Evolutionary conservation across 116 monocot species (phyloP).

Genomic region (Dioscorea cayenensis): DNA sequence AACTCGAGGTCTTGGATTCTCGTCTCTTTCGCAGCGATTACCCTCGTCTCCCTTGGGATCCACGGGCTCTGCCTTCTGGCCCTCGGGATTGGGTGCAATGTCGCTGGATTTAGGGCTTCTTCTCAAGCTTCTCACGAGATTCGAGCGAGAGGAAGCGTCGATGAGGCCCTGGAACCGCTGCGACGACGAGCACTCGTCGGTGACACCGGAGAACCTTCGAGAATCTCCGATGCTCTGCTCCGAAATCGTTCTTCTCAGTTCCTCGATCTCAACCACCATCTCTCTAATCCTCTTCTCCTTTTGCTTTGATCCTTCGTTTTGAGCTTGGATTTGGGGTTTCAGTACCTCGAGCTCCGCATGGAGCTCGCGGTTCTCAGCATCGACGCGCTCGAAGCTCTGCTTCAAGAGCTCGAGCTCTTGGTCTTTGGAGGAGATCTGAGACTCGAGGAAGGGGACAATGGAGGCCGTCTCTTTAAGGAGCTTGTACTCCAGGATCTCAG

Average conservation of each 20-base stretch:
- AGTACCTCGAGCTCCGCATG: constrained; percentile 31
- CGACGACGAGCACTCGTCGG: constrained; percentile 45
- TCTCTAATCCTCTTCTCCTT: constrained; percentile 31
- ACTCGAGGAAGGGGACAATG: constrained; percentile 85
- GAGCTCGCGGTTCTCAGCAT: constrained; percentile 46
- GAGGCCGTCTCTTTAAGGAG: constrained; percentile 77
- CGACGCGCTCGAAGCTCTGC: constrained; percentile 22
- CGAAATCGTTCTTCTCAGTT: constrained; percentile 19
- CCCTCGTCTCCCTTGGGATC: constrained; percentile 15
- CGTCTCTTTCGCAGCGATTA: constrained; percentile 5
- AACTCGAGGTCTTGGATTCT: constrained; percentile 14
- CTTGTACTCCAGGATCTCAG: constrained; percentile 90
- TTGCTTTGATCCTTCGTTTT: constrained; percentile 14
- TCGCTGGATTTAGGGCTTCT: constrained; percentile 20
- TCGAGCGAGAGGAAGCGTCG: constrained; percentile 29
- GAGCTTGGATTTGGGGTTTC: constrained; percentile 13
- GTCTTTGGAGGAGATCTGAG: constrained; percentile 38
- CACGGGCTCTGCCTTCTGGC: constrained; percentile 3
- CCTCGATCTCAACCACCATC: constrained; percentile 47
- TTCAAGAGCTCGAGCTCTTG: constrained; percentile 40
- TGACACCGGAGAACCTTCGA: not conserved
- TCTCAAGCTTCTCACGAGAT: constrained; percentile 13
- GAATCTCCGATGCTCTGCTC: constrained; percentile 15
- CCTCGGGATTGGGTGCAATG: constrained; percentile 9
- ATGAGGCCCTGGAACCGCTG: constrained; percentile 32